phyloP scores from a whole-genome alignment of 176 grass and related monocot species.

The Saccharum officinarum region DNA sequence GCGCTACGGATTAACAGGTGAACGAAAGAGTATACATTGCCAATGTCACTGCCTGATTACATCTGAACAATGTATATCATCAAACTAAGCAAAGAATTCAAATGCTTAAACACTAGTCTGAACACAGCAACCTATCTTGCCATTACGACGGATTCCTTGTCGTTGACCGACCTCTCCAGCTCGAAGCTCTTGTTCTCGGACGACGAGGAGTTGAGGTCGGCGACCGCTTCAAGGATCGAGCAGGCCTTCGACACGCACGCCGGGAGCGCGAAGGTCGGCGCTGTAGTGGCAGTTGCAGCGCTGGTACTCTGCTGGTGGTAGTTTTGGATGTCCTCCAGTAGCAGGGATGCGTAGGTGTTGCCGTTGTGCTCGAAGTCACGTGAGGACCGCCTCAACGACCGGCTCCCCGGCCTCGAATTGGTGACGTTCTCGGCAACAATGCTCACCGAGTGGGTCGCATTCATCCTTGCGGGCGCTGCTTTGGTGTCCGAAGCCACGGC shows the following conservation, averaged over 20 bases:
- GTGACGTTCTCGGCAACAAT: constrained; percentile 48
- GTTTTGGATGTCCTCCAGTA: constrained; percentile 93
- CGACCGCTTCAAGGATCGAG: constrained; percentile 96
- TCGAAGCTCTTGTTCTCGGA: constrained; percentile 60
- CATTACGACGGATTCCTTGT: constrained; percentile 42
- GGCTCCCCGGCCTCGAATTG: constrained; percentile 37
- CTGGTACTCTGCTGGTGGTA: constrained; percentile 72
- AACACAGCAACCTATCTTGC: constrained; percentile 74
- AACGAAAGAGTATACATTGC: constrained; percentile 46
- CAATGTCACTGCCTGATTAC: constrained; percentile 39
- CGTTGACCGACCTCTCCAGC: constrained; percentile 32
- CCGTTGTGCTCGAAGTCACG: constrained; percentile 73
- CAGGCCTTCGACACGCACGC: constrained; percentile 93
- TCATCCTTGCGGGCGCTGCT: constrained; percentile 34
- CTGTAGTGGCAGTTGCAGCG: background rate
- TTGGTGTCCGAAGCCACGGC: constrained; percentile 33
- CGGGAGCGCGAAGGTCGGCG: constrained; percentile 65
- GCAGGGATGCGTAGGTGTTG: constrained; percentile 67
- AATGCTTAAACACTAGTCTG: constrained; percentile 14
- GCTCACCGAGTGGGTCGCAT: constrained; percentile 49
- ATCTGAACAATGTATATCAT: constrained; percentile 52
- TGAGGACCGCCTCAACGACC: constrained; percentile 70
- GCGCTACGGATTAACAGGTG: background rate
- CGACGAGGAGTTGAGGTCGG: constrained; percentile 73
- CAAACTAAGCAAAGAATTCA: constrained; percentile 9